These are phyloP conservation scores for Maudiozyma saulgeensis DNA, from an alignment of 805 yeast species.

Conservation along the genomic window DNA sequence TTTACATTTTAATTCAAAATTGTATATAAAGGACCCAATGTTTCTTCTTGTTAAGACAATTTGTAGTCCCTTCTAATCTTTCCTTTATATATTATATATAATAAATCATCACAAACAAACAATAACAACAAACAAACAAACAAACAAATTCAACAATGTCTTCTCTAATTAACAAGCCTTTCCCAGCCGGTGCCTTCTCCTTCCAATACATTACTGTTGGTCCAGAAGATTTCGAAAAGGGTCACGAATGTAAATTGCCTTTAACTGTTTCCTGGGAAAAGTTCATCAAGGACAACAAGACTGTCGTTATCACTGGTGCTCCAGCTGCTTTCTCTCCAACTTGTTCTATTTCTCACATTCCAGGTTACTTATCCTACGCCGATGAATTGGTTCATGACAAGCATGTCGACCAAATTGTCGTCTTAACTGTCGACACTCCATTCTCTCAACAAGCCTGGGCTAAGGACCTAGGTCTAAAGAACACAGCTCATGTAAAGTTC, in stretches of 20 bases:
- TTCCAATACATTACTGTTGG: slow-evolving; percentile 27
- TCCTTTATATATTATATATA: background rate
- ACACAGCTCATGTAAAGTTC: slow-evolving; percentile 38
- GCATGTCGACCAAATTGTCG: slow-evolving; percentile 54
- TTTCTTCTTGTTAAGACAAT: no score
- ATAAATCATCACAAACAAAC: background rate
- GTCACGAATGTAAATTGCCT: slow-evolving; percentile 24
- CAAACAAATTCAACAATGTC: slow-evolving; percentile 36
- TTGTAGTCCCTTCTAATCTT: background rate
- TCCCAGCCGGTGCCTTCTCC: slow-evolving; percentile 17
- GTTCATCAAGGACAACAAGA: slow-evolving; percentile 33
- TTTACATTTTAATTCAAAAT: no score
- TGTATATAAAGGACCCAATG: no score
- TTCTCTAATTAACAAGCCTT: slow-evolving; percentile 38
- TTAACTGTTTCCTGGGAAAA: slow-evolving; percentile 19
- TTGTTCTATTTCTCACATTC: slow-evolving; percentile 63
- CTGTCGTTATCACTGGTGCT: slow-evolving; percentile 61
- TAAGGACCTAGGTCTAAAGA: slow-evolving; percentile 29
- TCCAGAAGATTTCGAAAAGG: slow-evolving; percentile 13
- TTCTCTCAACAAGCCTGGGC: slow-evolving; percentile 67
- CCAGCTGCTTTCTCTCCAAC: slow-evolving; percentile 89
- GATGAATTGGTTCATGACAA: slow-evolving; percentile 41
- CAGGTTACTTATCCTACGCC: slow-evolving; percentile 48
- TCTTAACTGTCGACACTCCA: slow-evolving; percentile 61
- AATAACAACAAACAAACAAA: background rate